Evolutionary conservation across 768 basidiomycete species (phyloP), one percentile per base, ranked within the genome.

Genomic region (Auricularia sp.): DNA sequence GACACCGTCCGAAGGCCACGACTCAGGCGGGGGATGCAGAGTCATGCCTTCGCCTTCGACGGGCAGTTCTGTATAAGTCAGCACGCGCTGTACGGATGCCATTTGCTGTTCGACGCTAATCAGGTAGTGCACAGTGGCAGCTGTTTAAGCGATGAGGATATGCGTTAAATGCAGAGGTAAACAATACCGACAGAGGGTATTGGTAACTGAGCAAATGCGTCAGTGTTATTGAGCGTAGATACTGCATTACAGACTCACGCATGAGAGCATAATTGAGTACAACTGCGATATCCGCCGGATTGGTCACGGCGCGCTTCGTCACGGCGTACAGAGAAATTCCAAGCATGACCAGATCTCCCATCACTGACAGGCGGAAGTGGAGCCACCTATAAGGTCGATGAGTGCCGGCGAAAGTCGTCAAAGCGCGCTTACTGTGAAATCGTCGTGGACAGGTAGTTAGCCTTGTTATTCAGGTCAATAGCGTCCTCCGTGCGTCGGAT

Each of bases 301-400:
- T 78, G 34, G 85, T 81, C 0, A 79, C 73, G 47, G 77, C 74
- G 18, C 86, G 75, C 71, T 85, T 84, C 2, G 83, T 82, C 13
- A 84, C 83, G 1, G 85, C 87, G 71, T 90, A 89, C 11, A 91
- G 73, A 2, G 77, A 84, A 56, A 92, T 88, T 1, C 87, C 86
- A 21, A 90, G 77, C 29, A 90, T 78, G 14, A 91, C 73, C n/a
- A 85, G 66, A 68, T 88, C 87, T 0, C 83, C 86, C 33, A 88
- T 82, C 29, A 88, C 73, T 66, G 89, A 87, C 1, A 91, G 78
- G 14, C 88, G 78, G 8, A 87, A 71, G 3, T 79, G 79, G 1
- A 89, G 76, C 86, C 86, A 89, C 56, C 56, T 21, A 54, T 54
- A 6, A 29, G 18, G 6, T 13, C 7, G 51, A 18, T 54, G 24